Evolutionary conservation across 768 basidiomycete genomes (phyloP), one percentile per base, ranked within the genome.

Genomic region (Suillus clintonianus): DNA sequence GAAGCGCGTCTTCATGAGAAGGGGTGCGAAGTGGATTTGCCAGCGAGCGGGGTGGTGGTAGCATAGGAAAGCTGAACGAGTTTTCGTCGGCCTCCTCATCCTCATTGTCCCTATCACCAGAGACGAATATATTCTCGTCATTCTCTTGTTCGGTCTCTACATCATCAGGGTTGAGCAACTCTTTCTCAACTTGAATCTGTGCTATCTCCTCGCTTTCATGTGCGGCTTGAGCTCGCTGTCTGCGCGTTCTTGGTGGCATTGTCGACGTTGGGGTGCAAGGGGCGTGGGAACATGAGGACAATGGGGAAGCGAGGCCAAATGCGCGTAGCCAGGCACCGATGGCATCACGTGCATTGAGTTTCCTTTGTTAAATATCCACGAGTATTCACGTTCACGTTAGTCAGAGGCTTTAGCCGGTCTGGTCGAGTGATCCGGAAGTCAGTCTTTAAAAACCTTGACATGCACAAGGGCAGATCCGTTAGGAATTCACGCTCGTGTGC

Each of bases 1-100:
- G 72, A 37, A 76, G 75, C 0, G 68, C 59, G 24, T 75, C 71
- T 4, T 65, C 68, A 60, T 64, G 67, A 5, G 70, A 61, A 1
- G 73, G 74, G 8, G 74, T 74, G 41, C 62, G 69, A 59, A 68
- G 59, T 17, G 17, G n/a, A 60, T 61, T 60, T 15, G 30, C 59
- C 9, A 74, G 55, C 5, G 67, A 67, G 17, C 65, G 67, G 22
- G 43, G 62, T n/a, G 60, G 63, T 37, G 63, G 69, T 24, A 54
- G 60, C 0, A 48, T 43, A 43, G 60, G 51, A 19, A 34, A 36
- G 14, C 34, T 51, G 30, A 62, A 60, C n/a, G 66, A 53, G 43
- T 66, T 65, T 37, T 68, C 69, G 58, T 69, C 69, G n/a, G 27
- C 2, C 30, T 42, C 2, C 30, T 42, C 62, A 30, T 53, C 36